Conservation (phyloP, 495 filamentous ascomycete species). For the Daldinia concentrica region DNA sequence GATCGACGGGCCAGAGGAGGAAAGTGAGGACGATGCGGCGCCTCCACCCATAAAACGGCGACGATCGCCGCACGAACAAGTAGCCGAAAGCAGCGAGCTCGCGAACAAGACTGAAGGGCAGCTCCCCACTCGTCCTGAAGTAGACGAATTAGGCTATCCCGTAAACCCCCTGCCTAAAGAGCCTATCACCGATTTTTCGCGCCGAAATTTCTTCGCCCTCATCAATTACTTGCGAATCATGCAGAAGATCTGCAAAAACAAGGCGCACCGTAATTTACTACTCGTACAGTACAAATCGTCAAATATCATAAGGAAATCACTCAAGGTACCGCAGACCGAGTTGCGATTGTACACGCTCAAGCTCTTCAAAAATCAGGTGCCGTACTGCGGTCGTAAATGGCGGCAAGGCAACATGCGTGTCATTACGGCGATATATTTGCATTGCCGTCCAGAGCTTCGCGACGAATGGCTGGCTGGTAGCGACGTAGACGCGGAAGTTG, state of each 20-base stretch:
- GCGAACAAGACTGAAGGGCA: constrained; percentile 44
- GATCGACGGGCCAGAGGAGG: constrained; percentile 44
- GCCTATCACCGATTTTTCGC: constrained; percentile 89
- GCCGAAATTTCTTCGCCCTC: constrained; percentile 90
- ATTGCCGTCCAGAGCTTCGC: constrained; percentile 88
- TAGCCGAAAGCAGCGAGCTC: constrained; percentile 32
- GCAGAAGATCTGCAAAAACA: constrained; percentile 95
- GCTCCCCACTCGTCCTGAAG: constrained; percentile 69
- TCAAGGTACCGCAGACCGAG: constrained; percentile 88
- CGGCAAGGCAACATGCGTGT: constrained; percentile 98
- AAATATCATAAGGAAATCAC: constrained; percentile 84
- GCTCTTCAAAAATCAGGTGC: constrained; percentile 97
- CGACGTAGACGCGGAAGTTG: constrained; percentile 90
- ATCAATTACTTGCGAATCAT: constrained; percentile 95
- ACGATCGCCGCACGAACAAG: constrained; percentile 58
- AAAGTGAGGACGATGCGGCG: constrained; percentile 74
- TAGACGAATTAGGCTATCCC: constrained; percentile 88
- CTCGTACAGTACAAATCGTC: constrained; percentile 95
- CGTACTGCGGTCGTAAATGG: constrained; percentile 98
- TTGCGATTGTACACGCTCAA: constrained; percentile 95
- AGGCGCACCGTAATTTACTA: constrained; percentile 90
- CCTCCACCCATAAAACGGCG: constrained; percentile 79
- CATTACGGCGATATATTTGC: constrained; percentile 94
- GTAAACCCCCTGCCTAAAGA: constrained; percentile 69
- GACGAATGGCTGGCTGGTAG: constrained; percentile 95